Percentiles rank a stretch among this genome's conserved stretches.
These are phyloP conservation scores for Gyromitra esculenta DNA, from an alignment of 2,329 filamentous ascomycete genomes.

Conservation along the genomic window DNA sequence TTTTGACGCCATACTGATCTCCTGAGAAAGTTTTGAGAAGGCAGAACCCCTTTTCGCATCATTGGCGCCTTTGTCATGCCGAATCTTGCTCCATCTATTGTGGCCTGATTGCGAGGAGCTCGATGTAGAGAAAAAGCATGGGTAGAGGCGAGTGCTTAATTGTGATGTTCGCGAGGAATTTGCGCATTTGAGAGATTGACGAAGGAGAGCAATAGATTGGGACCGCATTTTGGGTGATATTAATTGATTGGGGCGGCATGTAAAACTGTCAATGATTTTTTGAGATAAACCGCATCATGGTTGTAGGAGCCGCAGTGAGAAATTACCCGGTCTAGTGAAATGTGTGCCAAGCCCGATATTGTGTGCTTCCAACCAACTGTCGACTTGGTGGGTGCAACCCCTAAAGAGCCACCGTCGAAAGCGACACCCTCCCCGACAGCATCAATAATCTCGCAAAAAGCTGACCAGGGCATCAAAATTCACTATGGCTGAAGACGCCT, in stretches of 20 bases:
- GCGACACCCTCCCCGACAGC: constrained; percentile 16
- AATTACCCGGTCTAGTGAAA: constrained; percentile 35
- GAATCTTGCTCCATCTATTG: constrained; percentile 95
- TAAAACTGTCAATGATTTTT: constrained; percentile 35
- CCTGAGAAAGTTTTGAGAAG: constrained; percentile 74
- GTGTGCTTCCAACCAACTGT: constrained; percentile 3
- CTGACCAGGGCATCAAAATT: constrained; percentile 24
- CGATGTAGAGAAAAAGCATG: constrained; percentile 49
- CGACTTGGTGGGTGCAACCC: constrained; percentile 11
- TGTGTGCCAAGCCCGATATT: constrained; percentile 32
- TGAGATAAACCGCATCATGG: constrained; percentile 6
- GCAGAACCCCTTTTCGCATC: constrained; percentile 81
- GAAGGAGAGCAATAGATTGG: constrained; percentile 20
- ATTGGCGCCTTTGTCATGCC: constrained; percentile 88
- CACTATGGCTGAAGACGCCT: constrained; percentile 61
- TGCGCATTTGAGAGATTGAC: constrained; percentile 13
- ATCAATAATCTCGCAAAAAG: constrained; percentile 18
- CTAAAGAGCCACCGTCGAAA: constrained; percentile 13
- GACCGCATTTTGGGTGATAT: constrained; percentile 22
- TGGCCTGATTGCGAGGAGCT: constrained; percentile 67
- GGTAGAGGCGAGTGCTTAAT: constrained; percentile 25
- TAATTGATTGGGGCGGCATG: background rate
- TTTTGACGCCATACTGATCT: constrained; percentile 77
- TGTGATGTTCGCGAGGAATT: constrained; percentile 23
- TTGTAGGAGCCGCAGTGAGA: constrained; percentile 12